Evolutionary conservation across 306 rosid species (phyloP).

Genomic region (Ormosia emarginata): DNA sequence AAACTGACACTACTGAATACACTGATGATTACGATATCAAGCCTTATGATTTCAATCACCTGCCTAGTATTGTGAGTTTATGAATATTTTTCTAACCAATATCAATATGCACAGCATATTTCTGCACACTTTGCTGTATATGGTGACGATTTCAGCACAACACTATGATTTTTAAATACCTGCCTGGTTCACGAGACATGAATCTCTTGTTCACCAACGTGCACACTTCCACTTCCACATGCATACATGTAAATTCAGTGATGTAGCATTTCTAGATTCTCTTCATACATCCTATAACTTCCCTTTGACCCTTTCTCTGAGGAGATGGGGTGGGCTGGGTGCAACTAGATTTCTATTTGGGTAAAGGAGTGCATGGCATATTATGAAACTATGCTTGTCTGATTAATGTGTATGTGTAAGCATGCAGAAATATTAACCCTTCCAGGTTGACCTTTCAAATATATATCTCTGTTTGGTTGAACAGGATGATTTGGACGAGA

Average conservation of each 20-base stretch:
- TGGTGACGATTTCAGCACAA: conserved; percentile 31
- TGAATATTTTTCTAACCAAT: conserved; percentile 17
- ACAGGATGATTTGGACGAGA: conserved; percentile 84
- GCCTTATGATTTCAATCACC: conserved; percentile 29
- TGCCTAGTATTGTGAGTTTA: conserved; percentile 37
- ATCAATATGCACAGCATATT: neutral
- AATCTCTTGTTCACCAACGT: neutral
- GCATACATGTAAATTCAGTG: neutral
- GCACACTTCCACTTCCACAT: neutral
- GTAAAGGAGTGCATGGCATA: neutral
- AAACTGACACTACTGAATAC: conserved; percentile 34
- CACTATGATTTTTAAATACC: conserved; percentile 22
- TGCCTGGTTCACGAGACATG: conserved; percentile 40
- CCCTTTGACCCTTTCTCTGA: neutral
- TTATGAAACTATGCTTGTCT: neutral
- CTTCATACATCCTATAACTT: neutral
- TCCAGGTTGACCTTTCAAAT: neutral
- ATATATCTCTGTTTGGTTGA: conserved; percentile 20
- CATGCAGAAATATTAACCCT: neutral
- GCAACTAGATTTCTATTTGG: neutral
- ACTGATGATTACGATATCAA: conserved; percentile 28
- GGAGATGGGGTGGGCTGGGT: neutral
- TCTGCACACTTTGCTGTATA: neutral
- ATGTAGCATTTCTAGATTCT: neutral
- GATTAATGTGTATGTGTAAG: neutral